These are phyloP conservation scores for Lichtheimia ramosa DNA, from an alignment of 371 early-diverging fungal genomes.

Conservation along the genomic window DNA sequence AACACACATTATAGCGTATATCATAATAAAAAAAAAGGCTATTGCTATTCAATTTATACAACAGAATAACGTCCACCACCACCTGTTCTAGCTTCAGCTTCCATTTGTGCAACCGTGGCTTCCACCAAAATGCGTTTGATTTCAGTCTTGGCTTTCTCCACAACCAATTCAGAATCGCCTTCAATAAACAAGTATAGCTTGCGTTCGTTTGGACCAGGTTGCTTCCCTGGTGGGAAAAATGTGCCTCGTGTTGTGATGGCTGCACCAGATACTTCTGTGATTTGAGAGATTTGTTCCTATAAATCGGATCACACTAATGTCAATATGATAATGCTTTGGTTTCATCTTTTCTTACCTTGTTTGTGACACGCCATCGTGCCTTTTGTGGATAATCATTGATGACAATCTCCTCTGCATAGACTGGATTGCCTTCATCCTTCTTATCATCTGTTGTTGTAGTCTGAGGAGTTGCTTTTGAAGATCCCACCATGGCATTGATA, in stretches of 20 bases:
- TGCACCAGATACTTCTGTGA: conserved; percentile 89
- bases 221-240: conserved; percentile 85
- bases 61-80: conserved; percentile 52
- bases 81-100: conserved; percentile 63
- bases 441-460: conserved; percentile 25
- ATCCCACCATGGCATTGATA: conserved; percentile 41
- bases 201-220: conserved; percentile 73
- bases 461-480: conserved; percentile 34
- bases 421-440: conserved; percentile 36
- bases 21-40: too few species aligned
- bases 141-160: conserved; percentile 92
- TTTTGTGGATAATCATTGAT: conserved; percentile 98
- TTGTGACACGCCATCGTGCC: conserved; percentile 96
- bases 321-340: neutral
- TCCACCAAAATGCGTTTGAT: conserved; percentile 90
- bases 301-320: neutral
- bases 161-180: conserved; percentile 85
- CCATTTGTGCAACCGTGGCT: conserved; percentile 75
- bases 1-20: neutral
- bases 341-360: conserved; percentile 60
- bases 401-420: conserved; percentile 83
- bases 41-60: conserved; percentile 24
- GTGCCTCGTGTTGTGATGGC: conserved; percentile 94
- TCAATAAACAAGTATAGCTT: conserved; percentile 95
- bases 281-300: conserved; percentile 85